phyloP scores from a whole-genome alignment of 345 rosid species.

The Erucastrum elatum region DNA sequence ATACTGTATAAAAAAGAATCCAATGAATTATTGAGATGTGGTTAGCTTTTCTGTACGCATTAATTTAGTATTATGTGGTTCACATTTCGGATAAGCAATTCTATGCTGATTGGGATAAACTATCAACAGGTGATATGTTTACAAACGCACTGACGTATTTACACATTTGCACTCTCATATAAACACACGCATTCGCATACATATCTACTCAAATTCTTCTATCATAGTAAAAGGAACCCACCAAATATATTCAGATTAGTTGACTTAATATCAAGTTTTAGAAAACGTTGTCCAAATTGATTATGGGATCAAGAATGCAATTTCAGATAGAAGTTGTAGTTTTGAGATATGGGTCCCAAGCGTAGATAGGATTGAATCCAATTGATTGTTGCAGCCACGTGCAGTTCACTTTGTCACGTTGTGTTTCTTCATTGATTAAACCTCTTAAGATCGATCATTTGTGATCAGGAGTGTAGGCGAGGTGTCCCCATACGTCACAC shows the following conservation, averaged over 20 bases:
- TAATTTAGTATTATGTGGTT: constrained; percentile 27
- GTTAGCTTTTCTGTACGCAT: constrained; percentile 18
- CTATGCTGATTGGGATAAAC: background rate
- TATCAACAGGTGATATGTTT: background rate
- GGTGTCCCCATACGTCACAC: background rate
- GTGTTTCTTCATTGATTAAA: constrained; percentile 22
- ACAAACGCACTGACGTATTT: background rate
- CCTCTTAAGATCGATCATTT: constrained; percentile 17
- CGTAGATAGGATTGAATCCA: constrained; percentile 22
- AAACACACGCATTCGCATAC: constrained; percentile 1
- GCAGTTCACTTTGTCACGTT: constrained; percentile 30
- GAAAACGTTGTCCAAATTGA: background rate
- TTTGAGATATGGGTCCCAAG: constrained; percentile 25
- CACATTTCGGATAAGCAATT: constrained; percentile 27
- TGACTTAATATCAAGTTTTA: background rate
- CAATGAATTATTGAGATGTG: constrained; percentile 25
- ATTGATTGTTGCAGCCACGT: constrained; percentile 30
- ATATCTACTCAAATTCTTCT: background rate
- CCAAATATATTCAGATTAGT: background rate
- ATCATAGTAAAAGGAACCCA: background rate
- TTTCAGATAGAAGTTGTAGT: background rate
- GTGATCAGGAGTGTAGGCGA: constrained; percentile 23
- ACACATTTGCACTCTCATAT: background rate
- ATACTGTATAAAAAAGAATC: constrained; percentile 1
- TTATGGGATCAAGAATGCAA: background rate